Evolutionary conservation across 106 monocot genomes (phyloP).

Genomic region (Allium cepa): DNA sequence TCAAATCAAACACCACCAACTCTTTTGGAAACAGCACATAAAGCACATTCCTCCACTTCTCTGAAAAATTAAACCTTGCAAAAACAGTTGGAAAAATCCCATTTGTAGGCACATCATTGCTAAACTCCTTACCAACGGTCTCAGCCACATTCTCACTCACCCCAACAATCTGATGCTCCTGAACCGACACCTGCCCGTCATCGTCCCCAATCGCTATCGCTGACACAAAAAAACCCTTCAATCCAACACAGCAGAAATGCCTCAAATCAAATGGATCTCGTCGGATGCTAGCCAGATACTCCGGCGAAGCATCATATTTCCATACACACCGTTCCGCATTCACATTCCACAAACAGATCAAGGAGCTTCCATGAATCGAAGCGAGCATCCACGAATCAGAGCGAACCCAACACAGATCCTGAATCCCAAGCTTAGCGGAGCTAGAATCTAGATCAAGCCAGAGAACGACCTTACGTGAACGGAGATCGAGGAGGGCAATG

Average conservation of each 20-base stretch:
- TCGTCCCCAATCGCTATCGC: conserved; percentile 30
- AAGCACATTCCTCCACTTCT: conserved; percentile 74
- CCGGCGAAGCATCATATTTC: conserved; percentile 86
- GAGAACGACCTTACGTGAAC: conserved; percentile 49
- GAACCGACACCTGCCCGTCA: conserved; percentile 30
- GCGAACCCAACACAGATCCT: conserved; percentile 95
- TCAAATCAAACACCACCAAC: conserved; percentile 75
- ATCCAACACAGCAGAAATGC: conserved; percentile 63
- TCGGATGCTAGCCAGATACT: conserved; percentile 77
- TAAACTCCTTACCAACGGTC: conserved; percentile 11
- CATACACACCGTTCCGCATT: conserved; percentile 66
- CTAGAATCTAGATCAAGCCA: conserved; percentile 58
- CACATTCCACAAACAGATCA: conserved; percentile 68
- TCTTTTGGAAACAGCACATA: conserved; percentile 66
- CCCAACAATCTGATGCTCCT: conserved; percentile 60
- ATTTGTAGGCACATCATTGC: conserved; percentile 33
- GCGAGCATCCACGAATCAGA: conserved; percentile 70
- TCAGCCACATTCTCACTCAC: conserved; percentile 55
- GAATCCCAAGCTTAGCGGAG: conserved; percentile 48
- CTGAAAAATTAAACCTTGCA: conserved; percentile 66
- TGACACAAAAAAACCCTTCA: conserved; percentile 82
- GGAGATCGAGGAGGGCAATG: conserved; percentile 75
- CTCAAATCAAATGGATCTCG: conserved; percentile 87
- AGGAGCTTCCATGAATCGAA: conserved; percentile 65
- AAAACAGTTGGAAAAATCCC: conserved; percentile 49